Base-by-base conservation (phyloP, 2,329 filamentous ascomycete species). In the Epichloe uncinata region DNA sequence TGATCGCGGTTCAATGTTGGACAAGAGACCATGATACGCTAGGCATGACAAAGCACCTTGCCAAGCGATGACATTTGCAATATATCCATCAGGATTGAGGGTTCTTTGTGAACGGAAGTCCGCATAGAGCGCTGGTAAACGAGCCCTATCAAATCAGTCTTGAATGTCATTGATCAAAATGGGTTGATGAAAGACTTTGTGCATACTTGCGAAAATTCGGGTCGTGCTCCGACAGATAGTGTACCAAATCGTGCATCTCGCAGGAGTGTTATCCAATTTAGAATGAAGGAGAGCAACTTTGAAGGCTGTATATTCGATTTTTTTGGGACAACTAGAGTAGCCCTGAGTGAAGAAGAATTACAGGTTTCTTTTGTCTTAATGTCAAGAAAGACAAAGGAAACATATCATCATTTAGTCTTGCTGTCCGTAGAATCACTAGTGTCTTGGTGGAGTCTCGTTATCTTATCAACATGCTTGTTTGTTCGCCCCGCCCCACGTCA, bases 61-160 rank as follows among this genome's bases (percentile, higher is more conserved):
- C 89, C 89, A 95, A 48, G 87, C 86, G 6, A 76, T 69, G 41
- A 87, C 73, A 63, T 95, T 95, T 42, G 88, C 87, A 18, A 74
- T 70, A 69, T 88, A 95, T 59, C 87, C 88, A 64, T 94, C 87
- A 1, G 88, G 87, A 61, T 95, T 95, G 20, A 85, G 79, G 38
- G 77, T 79, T 58, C 77, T 77, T 57, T 91, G 87, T 5, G 79
- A 68, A 37, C 80, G 74, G 62, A 95, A 95, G 64, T 95, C 89
- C 45, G 88, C 90, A 69, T 94, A 95, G 43, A 95, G 80, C 5
- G 88, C 90, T 12, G 87, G 82, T 12, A 95, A 75, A 46, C 89
- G 85, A 55, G 82, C 78, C 69, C 84, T 88, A 56, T 16, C 22
- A n/a, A 4, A 18, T n/a, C 20, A 18, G 6, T 5, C 15, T 33